phyloP scores from a whole-genome alignment of 768 basidiomycete genomes.

The Cytidiella melzeri region DNA sequence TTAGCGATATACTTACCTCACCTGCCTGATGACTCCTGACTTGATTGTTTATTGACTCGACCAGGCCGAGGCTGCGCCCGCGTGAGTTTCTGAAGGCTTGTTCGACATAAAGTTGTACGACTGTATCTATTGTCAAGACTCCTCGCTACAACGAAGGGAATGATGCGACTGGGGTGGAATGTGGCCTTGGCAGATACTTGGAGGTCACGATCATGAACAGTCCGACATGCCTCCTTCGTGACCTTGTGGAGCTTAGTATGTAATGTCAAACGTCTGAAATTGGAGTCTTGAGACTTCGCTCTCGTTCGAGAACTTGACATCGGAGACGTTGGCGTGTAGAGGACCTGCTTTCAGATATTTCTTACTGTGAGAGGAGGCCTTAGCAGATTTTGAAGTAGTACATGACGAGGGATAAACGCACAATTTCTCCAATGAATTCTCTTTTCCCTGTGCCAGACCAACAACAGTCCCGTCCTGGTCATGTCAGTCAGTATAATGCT shows the following conservation, averaged over 20 bases:
- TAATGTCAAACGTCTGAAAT: slow-evolving; percentile 9
- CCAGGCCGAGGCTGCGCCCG: no score
- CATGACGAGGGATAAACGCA: neutral
- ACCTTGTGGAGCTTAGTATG: slow-evolving; percentile 1
- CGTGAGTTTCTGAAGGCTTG: no score
- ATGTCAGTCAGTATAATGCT: neutral
- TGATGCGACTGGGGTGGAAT: no score
- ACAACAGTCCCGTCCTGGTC: slow-evolving; percentile 8
- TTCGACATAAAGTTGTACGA: no score
- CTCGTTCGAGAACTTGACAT: slow-evolving; percentile 6
- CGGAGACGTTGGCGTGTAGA: slow-evolving; percentile 4
- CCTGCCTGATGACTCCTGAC: no score
- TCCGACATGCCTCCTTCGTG: no score
- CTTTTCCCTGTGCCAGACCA: slow-evolving; percentile 11
- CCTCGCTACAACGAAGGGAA: no score
- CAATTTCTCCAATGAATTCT: slow-evolving; percentile 4
- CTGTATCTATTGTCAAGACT: no score
- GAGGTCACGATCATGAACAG: no score
- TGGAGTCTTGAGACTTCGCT: slow-evolving; percentile 2
- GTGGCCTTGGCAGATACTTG: no score
- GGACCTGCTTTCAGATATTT: slow-evolving; percentile 5
- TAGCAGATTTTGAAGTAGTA: neutral
- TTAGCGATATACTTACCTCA: no score
- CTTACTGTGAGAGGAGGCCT: neutral
- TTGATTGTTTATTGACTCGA: no score